Conservation (phyloP, 2,329 filamentous ascomycete species). For the Shiraia sp. region DNA sequence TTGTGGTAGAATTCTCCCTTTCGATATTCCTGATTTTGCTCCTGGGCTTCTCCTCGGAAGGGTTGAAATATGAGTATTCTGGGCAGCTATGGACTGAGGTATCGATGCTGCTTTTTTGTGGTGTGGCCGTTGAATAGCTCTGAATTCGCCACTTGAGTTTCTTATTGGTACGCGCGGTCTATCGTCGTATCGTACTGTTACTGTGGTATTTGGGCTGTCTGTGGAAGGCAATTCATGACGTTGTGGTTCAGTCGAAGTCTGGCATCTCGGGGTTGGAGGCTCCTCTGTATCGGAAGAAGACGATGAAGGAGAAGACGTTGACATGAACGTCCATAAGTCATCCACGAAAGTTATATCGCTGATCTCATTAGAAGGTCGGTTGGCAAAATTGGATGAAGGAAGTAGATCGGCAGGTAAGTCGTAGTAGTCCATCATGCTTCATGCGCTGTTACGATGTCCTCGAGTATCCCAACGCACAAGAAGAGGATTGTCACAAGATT, state of each 20-base stretch:
- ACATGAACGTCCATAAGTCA: constrained; percentile 13
- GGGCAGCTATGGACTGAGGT: constrained; percentile 17
- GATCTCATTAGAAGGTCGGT: constrained; percentile 26
- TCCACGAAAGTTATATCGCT: constrained; percentile 19
- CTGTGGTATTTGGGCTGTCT: constrained; percentile 9
- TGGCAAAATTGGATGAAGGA: constrained; percentile 29
- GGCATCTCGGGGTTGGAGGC: constrained; percentile 8
- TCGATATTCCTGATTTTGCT: constrained; percentile 15
- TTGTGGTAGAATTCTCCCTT: constrained; percentile 4
- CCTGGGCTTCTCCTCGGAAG: constrained; percentile 34
- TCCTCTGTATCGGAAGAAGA: constrained; percentile 15
- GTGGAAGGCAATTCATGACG: constrained; percentile 2
- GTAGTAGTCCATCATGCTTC: constrained; percentile 21
- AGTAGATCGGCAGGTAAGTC: constrained; percentile 24
- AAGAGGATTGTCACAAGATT: not conserved
- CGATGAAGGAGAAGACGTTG: constrained; percentile 3
- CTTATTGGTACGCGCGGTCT: not conserved
- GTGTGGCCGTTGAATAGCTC: no score
- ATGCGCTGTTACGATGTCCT: constrained; percentile 6
- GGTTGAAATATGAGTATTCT: constrained; percentile 13
- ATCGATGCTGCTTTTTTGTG: constrained; percentile 22
- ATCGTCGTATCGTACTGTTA: constrained; percentile 7
- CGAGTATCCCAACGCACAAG: not conserved
- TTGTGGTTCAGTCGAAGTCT: constrained; percentile 2
- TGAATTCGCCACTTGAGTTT: no score